These are phyloP conservation scores for Spongispora temasekensis DNA, from an alignment of 1,284 basidiomycete genomes.

Conservation along the genomic window DNA sequence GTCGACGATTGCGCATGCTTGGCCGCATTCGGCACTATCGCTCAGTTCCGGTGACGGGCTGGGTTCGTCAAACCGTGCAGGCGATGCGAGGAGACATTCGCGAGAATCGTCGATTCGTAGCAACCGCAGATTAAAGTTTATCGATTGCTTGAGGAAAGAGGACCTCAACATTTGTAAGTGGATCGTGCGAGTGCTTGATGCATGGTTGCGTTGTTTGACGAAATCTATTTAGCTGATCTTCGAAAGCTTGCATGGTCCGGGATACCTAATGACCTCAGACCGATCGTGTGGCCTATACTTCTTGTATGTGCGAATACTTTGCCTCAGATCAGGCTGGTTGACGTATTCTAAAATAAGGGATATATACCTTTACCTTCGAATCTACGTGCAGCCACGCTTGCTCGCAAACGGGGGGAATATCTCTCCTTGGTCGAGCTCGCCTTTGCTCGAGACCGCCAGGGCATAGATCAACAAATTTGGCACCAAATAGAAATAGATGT, in stretches of 20 bases:
- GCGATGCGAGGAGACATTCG: conserved; percentile 56
- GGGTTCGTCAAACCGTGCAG: conserved; percentile 13
- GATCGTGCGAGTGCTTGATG: background rate
- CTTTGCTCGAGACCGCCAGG: conserved; percentile 83
- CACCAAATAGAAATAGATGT: conserved; percentile 98
- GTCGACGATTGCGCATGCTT: conserved; percentile 48
- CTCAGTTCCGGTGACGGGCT: conserved; percentile 23
- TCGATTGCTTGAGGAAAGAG: conserved; percentile 66
- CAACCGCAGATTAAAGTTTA: conserved; percentile 71
- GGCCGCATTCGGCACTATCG: conserved; percentile 41
- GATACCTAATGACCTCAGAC: conserved; percentile 85
- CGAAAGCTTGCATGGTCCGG: conserved; percentile 96
- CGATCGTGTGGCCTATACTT: conserved; percentile 93
- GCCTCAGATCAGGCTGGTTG: conserved; percentile 2
- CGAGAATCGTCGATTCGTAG: conserved; percentile 76
- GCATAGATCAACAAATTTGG: conserved; percentile 94
- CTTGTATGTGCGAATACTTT: conserved; percentile 58
- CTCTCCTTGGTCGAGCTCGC: conserved; percentile 86
- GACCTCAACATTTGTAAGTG: conserved; percentile 76
- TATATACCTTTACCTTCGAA: conserved; percentile 88
- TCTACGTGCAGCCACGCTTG: conserved; percentile 75
- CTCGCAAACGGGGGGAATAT: conserved; percentile 93
- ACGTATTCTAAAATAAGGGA: conserved; percentile 58
- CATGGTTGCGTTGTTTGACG: conserved; percentile 4
- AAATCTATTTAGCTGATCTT: conserved; percentile 61